These are phyloP conservation scores for Pisolithus sp. DNA, from an alignment of 768 basidiomycete species.

Conservation along the genomic window DNA sequence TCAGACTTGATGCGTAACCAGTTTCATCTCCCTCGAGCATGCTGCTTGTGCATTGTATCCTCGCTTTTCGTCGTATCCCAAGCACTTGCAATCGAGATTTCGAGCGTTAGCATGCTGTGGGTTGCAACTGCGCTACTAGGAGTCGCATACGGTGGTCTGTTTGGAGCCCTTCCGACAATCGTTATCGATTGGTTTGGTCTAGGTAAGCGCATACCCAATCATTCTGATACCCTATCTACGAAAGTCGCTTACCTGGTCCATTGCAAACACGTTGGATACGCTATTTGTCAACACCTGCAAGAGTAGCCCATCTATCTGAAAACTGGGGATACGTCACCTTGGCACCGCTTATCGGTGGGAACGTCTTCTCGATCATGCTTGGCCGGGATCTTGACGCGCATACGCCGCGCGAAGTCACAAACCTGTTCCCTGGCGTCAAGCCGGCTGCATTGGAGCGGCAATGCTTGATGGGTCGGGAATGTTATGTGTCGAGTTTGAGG, in stretches of 20 bases:
- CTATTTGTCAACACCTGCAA: not conserved
- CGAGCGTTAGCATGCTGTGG: slow-evolving; percentile 63
- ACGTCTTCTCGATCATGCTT: slow-evolving; percentile 79
- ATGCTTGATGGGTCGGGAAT: slow-evolving; percentile 51
- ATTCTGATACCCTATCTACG: too few species aligned
- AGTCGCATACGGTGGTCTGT: slow-evolving; percentile 63
- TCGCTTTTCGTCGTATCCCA: slow-evolving; percentile 69
- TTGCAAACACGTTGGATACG: not conserved
- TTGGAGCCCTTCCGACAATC: slow-evolving; percentile 70
- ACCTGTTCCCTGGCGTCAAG: slow-evolving; percentile 1
- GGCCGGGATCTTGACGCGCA: slow-evolving; percentile 78
- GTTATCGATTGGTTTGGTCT: slow-evolving; percentile 88
- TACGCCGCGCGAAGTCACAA: slow-evolving; percentile 18
- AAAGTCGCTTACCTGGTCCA: not conserved
- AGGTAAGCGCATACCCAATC: slow-evolving; percentile 39
- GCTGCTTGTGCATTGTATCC: slow-evolving; percentile 63
- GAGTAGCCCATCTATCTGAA: slow-evolving; percentile 64
- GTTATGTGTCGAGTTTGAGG: slow-evolving; percentile 54
- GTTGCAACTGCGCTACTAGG: slow-evolving; percentile 27
- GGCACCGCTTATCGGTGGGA: slow-evolving; percentile 72
- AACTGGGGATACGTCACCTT: slow-evolving; percentile 81
- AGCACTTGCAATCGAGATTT: slow-evolving; percentile 46
- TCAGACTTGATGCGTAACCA: slow-evolving; percentile 60
- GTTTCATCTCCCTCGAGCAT: slow-evolving; percentile 57
- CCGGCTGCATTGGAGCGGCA: slow-evolving; percentile 31